A percentile compares a stretch with the other conserved stretches of the same genome.
phyloP scores from a whole-genome alignment of 495 filamentous ascomycete species.

The Lepraria neglecta region DNA sequence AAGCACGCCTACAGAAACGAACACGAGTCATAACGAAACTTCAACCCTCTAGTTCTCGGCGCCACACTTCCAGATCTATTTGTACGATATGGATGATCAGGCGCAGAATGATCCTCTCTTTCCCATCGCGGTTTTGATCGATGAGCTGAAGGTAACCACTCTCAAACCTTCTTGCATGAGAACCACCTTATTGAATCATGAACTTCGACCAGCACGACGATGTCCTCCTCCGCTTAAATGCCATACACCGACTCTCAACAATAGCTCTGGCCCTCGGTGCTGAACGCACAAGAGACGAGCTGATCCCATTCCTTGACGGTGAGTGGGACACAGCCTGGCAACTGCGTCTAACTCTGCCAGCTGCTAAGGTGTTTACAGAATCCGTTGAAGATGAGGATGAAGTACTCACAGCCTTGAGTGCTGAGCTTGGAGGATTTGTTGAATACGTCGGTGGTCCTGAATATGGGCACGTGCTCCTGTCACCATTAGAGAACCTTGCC shows the following conservation, averaged over 20 bases:
- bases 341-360: neutral
- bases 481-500: conserved; percentile 93
- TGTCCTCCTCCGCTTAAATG: conserved; percentile 93
- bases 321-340: conserved; percentile 30
- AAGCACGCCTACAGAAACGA: conserved; percentile 9
- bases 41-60: neutral
- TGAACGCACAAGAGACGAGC: conserved; percentile 92
- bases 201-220: conserved; percentile 76
- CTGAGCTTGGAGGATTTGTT: conserved; percentile 91
- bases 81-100: conserved; percentile 56
- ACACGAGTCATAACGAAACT: conserved; percentile 1
- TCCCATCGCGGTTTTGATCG: conserved; percentile 97
- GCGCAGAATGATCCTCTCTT: conserved; percentile 92
- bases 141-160: conserved; percentile 86
- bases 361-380: conserved; percentile 49
- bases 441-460: conserved; percentile 95
- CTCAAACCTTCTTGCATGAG: conserved; percentile 22
- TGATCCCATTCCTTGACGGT: conserved; percentile 99
- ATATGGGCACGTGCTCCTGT: conserved; percentile 91
- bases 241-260: conserved; percentile 94
- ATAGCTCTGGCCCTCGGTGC: conserved; percentile 93
- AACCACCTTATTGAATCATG: conserved; percentile 16
- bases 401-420: conserved; percentile 91
- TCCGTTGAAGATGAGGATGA: conserved; percentile 99
- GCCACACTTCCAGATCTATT: neutral